Evolutionary conservation across 208 protist species (phyloP).

Genomic region (Lotmaria passim): DNA sequence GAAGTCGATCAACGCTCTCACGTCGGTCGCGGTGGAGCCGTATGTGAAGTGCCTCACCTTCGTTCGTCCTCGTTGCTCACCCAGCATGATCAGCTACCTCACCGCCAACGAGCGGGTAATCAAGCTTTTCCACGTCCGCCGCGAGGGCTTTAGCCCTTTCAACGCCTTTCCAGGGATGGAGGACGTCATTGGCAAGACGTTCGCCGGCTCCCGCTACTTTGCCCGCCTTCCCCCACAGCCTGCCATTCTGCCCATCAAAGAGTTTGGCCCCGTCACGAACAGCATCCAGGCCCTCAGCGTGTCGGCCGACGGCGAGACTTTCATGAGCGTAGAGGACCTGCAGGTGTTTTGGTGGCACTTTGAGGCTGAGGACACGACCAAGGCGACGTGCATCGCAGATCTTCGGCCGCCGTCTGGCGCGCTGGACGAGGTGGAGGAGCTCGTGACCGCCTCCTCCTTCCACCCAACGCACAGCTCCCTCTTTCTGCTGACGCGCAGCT

Average conservation of each 20-base stretch:
- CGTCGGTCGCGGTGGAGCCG: slow-evolving; percentile 78
- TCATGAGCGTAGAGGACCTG: slow-evolving; percentile 88
- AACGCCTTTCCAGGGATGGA: slow-evolving; percentile 79
- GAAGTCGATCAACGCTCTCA: slow-evolving; percentile 84
- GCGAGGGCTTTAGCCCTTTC: slow-evolving; percentile 78
- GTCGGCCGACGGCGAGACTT: slow-evolving; percentile 77
- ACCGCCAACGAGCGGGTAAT: slow-evolving; percentile 88
- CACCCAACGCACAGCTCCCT: slow-evolving; percentile 85
- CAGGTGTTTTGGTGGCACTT: slow-evolving; percentile 91
- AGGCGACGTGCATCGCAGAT: slow-evolving; percentile 77
- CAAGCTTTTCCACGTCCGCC: slow-evolving; percentile 86
- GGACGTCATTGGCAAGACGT: slow-evolving; percentile 52
- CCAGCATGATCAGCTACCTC: slow-evolving; percentile 85
- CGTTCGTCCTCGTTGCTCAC: slow-evolving; percentile 63
- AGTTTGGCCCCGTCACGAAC: slow-evolving; percentile 77
- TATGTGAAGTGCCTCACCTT: slow-evolving; percentile 79
- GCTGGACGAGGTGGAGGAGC: slow-evolving; percentile 82
- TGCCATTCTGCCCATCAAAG: slow-evolving; percentile 72
- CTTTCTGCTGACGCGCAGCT: slow-evolving; percentile 85
- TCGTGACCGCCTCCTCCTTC: slow-evolving; percentile 79
- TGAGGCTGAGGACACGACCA: slow-evolving; percentile 69
- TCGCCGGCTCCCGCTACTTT: slow-evolving; percentile 70
- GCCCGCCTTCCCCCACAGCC: slow-evolving; percentile 58
- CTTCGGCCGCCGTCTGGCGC: slow-evolving; percentile 63
- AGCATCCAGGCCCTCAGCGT: slow-evolving; percentile 80